A percentile compares a stretch with the other conserved stretches of the same genome.
Evolutionary conservation across 148 eudicot species (phyloP).

Genomic region (Dianthus caryophyllus): DNA sequence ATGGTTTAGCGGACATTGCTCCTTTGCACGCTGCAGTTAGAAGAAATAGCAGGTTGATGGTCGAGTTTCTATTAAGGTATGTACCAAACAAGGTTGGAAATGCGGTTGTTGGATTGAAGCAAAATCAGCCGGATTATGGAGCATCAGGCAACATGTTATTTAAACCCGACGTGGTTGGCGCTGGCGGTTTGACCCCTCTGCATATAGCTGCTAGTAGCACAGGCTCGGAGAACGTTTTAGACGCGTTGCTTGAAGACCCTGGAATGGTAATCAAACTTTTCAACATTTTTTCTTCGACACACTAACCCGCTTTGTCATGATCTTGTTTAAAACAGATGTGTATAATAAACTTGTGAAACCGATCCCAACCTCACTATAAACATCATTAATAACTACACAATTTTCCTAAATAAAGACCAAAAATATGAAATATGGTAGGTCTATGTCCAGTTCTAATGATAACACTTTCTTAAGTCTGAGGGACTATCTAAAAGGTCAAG

Average conservation of each 20-base stretch:
- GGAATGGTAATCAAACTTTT: conserved; percentile 45
- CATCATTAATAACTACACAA: no score
- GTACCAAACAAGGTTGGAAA: conserved; percentile 27
- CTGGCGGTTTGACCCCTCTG: conserved; percentile 90
- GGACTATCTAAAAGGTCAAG: no score
- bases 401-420: no score
- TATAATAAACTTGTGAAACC: no score
- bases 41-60: conserved; percentile 64
- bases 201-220: conserved; percentile 73
- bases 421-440: no score
- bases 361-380: no score
- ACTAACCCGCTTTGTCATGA: background rate
- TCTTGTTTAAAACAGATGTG: no score
- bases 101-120: conserved; percentile 16
- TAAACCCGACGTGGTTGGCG: conserved; percentile 69
- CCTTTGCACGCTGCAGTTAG: conserved; percentile 81
- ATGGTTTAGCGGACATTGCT: conserved; percentile 51
- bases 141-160: conserved; percentile 35
- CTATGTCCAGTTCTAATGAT: no score
- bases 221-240: conserved; percentile 61
- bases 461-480: no score
- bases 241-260: conserved; percentile 93
- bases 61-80: conserved; percentile 56
- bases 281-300: background rate
- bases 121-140: conserved; percentile 16